These are phyloP conservation scores for Nymphaea thermarum DNA, from an alignment of 164 flowering plant genomes.

Conservation along the genomic window DNA sequence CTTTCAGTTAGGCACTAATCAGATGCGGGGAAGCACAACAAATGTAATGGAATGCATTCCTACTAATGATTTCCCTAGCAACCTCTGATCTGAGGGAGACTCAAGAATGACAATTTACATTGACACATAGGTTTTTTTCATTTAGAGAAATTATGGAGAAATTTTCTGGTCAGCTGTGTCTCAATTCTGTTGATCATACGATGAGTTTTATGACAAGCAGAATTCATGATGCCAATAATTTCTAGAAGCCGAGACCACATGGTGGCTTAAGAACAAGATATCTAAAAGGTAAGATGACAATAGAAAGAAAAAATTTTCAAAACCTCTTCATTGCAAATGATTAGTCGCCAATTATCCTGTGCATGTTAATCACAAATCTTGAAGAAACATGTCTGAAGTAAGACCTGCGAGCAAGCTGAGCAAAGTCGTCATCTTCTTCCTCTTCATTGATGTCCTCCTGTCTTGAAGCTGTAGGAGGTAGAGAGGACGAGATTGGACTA, in stretches of 20 bases:
- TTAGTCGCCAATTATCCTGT: not conserved
- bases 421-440: constrained; percentile 88
- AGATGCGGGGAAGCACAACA: not conserved
- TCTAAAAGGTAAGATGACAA: too few species aligned
- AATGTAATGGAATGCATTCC: not conserved
- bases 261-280: not conserved
- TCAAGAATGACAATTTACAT: too few species aligned
- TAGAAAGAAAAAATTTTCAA: not conserved
- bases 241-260: not conserved
- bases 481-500: constrained; percentile 13
- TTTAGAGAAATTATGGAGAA: too few species aligned
- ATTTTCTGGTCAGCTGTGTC: too few species aligned
- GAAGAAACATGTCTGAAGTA: not conserved
- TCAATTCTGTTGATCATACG: too few species aligned
- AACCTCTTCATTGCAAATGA: not conserved
- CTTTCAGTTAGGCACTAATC: not conserved
- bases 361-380: not conserved
- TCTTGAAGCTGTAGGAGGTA: constrained; percentile 10
- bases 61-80: too few species aligned
- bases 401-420: constrained; percentile 81
- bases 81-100: too few species aligned
- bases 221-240: not conserved
- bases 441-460: constrained; percentile 50
- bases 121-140: too few species aligned
- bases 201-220: not conserved